These are phyloP conservation scores for Priceomyces fermenticarens DNA, from an alignment of 805 yeast genomes.

Conservation along the genomic window DNA sequence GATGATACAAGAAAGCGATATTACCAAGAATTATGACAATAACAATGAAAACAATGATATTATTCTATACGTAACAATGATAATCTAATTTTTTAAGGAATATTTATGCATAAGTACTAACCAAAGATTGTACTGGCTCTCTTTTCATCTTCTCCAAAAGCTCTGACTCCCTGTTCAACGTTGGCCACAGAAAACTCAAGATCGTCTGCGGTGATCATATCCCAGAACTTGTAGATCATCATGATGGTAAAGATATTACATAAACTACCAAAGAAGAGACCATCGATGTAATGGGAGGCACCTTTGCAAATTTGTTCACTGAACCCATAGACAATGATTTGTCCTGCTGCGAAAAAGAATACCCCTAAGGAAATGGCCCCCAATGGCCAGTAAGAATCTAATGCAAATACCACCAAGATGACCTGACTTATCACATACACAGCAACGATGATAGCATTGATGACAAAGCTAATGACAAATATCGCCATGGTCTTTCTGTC, in stretches of 20 bases:
- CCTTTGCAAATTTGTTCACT: constrained; percentile 64
- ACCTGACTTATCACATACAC: constrained; percentile 67
- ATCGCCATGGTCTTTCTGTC: constrained; percentile 59
- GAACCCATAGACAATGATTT: constrained; percentile 68
- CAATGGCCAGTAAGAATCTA: constrained; percentile 82
- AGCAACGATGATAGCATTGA: constrained; percentile 65
- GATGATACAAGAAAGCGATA: no score
- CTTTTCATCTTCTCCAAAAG: constrained; percentile 34
- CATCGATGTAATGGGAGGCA: constrained; percentile 85
- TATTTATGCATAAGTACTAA: constrained; percentile 1
- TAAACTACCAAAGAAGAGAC: constrained; percentile 77
- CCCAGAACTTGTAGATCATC: constrained; percentile 98
- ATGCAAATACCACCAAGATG: constrained; percentile 60
- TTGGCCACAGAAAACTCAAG: constrained; percentile 79
- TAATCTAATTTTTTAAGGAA: neutral
- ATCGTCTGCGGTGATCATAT: constrained; percentile 91
- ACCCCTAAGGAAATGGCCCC: constrained; percentile 77
- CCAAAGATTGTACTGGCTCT: constrained; percentile 16
- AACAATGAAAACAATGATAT: no score
- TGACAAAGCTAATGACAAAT: constrained; percentile 65
- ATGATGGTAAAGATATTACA: constrained; percentile 79
- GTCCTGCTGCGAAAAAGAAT: constrained; percentile 79
- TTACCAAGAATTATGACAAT: no score
- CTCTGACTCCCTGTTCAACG: constrained; percentile 36
- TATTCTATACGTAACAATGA: neutral